Percentiles rank a stretch among this genome's conserved stretches.
Evolutionary conservation across 768 basidiomycete species (phyloP).

Genomic region (Mycena floridula): DNA sequence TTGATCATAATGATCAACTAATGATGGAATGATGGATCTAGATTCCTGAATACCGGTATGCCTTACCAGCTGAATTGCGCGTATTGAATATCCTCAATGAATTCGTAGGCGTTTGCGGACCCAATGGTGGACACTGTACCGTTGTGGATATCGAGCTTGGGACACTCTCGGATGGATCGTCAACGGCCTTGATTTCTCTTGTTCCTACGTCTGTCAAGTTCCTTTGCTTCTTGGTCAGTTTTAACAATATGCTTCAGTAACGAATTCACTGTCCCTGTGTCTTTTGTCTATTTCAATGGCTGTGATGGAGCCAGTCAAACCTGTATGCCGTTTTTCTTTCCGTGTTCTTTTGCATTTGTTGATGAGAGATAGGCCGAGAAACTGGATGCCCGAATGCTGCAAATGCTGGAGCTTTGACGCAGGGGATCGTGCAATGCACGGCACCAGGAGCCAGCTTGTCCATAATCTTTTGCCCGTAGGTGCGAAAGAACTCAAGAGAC

Average conservation of each 20-base stretch:
- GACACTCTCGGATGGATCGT: neutral
- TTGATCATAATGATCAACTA: too few species aligned
- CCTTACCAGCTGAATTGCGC: too few species aligned
- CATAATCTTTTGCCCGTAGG: neutral
- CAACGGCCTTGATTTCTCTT: neutral
- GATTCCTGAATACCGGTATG: neutral
- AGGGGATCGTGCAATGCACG: neutral
- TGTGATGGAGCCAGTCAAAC: neutral
- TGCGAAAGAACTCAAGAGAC: neutral
- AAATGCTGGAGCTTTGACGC: neutral
- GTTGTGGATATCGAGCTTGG: neutral
- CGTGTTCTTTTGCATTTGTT: neutral
- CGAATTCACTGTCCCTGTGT: neutral
- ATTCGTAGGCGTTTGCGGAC: neutral
- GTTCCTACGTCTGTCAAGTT: neutral
- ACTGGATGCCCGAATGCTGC: neutral
- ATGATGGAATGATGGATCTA: too few species aligned
- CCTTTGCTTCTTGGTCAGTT: neutral
- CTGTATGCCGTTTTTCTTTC: neutral
- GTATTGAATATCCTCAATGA: too few species aligned
- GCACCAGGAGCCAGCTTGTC: neutral
- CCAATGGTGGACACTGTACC: neutral
- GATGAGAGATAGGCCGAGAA: neutral
- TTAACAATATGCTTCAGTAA: neutral
- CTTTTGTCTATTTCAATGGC: neutral